phyloP scores from a whole-genome alignment of 2,329 filamentous ascomycete species.

The Penicillium sp. region DNA sequence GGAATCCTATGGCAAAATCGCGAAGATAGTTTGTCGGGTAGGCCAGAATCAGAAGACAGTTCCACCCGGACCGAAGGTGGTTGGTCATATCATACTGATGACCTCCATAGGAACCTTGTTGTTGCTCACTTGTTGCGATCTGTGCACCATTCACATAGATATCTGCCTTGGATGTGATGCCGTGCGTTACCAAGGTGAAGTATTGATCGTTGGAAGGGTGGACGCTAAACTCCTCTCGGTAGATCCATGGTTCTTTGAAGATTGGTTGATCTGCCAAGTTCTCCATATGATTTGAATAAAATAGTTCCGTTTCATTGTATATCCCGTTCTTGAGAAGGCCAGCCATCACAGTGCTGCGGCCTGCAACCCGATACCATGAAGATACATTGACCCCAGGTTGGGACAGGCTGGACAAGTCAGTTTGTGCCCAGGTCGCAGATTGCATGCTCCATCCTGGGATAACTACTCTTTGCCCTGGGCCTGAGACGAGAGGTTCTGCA shows the following conservation, averaged over 20 bases:
- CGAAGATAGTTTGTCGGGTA: conserved; percentile 61
- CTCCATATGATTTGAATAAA: conserved; percentile 55
- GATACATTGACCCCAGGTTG: conserved; percentile 47
- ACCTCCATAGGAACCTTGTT: conserved; percentile 59
- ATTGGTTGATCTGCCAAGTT: conserved; percentile 44
- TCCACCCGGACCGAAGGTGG: conserved; percentile 39
- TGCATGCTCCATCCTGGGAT: conserved; percentile 53
- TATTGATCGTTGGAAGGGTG: conserved; percentile 38
- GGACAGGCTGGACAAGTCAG: conserved; percentile 44
- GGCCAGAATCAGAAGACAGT: conserved; percentile 55
- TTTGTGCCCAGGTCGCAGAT: conserved; percentile 41
- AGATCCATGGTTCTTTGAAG: conserved; percentile 60
- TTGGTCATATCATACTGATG: conserved; percentile 56
- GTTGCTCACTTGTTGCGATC: conserved; percentile 50
- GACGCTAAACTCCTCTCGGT: conserved; percentile 55
- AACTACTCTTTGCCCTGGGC: conserved; percentile 24
- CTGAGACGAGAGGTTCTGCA: conserved; percentile 17
- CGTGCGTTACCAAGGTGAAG: conserved; percentile 57
- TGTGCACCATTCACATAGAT: conserved; percentile 59
- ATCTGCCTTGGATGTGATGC: conserved; percentile 61
- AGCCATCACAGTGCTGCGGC: conserved; percentile 58
- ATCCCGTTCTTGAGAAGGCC: conserved; percentile 55
- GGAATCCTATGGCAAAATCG: conserved; percentile 60
- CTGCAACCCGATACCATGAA: conserved; percentile 53
- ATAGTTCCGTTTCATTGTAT: conserved; percentile 55